Conservation (phyloP, 805 yeast genomes). For the Zygosaccharomyces lentus region DNA sequence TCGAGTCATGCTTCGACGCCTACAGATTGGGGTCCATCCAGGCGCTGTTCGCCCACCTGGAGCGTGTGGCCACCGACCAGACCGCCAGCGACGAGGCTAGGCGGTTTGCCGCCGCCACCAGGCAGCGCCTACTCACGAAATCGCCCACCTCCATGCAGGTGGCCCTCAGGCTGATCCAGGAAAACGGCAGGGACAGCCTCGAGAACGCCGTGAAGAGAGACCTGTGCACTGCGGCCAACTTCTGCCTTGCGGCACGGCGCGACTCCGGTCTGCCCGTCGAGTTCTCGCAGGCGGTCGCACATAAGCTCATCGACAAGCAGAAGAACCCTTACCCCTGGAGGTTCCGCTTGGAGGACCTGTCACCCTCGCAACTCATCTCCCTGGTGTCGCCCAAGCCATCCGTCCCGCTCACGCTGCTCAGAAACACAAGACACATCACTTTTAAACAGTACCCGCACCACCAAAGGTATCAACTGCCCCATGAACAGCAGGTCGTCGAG, state of each 20-base stretch:
- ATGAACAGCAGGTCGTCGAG: conserved; percentile 56
- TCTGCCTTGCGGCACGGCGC: conserved; percentile 47
- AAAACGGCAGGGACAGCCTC: conserved; percentile 55
- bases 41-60: conserved; percentile 51
- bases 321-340: conserved; percentile 50
- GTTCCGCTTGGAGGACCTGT: conserved; percentile 28
- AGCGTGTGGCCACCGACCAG: conserved; percentile 47
- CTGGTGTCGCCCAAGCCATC: conserved; percentile 34
- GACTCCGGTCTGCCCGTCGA: conserved; percentile 45
- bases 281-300: conserved; percentile 65
- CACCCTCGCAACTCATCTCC: conserved; percentile 19
- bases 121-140: conserved; percentile 54
- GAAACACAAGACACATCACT: conserved; percentile 32
- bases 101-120: conserved; percentile 59
- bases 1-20: conserved; percentile 64
- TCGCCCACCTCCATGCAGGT: conserved; percentile 78
- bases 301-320: conserved; percentile 57
- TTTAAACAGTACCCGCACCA: conserved; percentile 43
- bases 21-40: conserved; percentile 41
- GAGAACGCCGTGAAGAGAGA: conserved; percentile 68
- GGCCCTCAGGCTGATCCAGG: conserved; percentile 61
- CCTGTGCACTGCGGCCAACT: conserved; percentile 68
- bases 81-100: conserved; percentile 50
- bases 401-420: conserved; percentile 31
- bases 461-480: conserved; percentile 66